A percentile compares a stretch with the other conserved stretches of the same genome.
Conservation (phyloP, 140 eudicot species). For the Bidens hawaiensis region DNA sequence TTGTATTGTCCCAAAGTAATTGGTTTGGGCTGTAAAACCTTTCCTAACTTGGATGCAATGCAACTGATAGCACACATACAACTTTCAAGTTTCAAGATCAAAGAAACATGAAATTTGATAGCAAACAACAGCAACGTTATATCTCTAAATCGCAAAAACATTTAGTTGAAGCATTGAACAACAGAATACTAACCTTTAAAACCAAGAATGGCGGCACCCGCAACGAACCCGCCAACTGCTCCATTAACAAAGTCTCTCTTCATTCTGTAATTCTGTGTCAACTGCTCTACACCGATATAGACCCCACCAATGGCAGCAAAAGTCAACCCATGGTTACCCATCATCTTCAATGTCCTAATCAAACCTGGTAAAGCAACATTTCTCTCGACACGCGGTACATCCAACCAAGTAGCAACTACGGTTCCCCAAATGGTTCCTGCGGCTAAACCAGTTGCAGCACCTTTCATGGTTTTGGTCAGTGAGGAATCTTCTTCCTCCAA, state of each 20-base stretch:
- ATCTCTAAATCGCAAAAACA: neutral
- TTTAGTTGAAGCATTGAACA: neutral
- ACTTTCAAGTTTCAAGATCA: too few species aligned
- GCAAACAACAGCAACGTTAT: slow-evolving; percentile 1
- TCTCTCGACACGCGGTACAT: slow-evolving; percentile 98
- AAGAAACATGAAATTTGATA: too few species aligned
- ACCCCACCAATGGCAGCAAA: slow-evolving; percentile 97
- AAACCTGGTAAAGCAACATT: slow-evolving; percentile 85
- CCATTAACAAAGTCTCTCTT: slow-evolving; percentile 94
- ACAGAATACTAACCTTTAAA: slow-evolving; percentile 52
- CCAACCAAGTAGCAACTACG: slow-evolving; percentile 90
- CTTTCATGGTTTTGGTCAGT: slow-evolving; percentile 61
- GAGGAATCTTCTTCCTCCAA: slow-evolving; percentile 80
- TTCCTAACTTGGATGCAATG: too few species aligned
- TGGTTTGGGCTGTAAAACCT: too few species aligned
- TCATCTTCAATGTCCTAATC: slow-evolving; percentile 81
- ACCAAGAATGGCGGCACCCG: slow-evolving; percentile 87
- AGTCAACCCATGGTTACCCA: slow-evolving; percentile 85
- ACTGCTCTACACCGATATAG: slow-evolving; percentile 87
- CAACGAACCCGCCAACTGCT: slow-evolving; percentile 92
- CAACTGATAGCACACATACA: too few species aligned
- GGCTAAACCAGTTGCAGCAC: slow-evolving; percentile 62
- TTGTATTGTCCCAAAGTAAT: neutral
- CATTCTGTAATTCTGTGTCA: slow-evolving; percentile 63
- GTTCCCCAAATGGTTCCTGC: slow-evolving; percentile 94